Conservation (phyloP, 495 filamentous ascomycete species). For the Xylaria bambusicola region DNA sequence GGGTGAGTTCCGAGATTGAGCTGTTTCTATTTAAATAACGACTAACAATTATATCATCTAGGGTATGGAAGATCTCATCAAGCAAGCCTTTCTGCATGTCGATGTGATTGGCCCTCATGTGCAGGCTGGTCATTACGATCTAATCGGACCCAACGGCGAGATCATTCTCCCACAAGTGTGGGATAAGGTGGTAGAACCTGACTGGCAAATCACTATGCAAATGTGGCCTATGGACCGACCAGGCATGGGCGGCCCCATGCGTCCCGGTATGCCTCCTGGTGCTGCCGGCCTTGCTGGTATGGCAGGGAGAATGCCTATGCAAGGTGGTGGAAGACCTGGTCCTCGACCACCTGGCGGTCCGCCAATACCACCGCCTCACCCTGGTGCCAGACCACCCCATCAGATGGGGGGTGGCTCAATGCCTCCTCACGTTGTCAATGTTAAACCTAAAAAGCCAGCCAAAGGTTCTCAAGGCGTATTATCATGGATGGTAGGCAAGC, state of each 20-base stretch:
- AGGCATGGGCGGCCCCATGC: constrained; percentile 17
- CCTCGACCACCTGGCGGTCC: background rate
- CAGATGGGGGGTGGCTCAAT: background rate
- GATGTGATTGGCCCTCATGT: constrained; percentile 82
- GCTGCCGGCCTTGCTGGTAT: constrained; percentile 15
- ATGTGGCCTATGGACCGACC: constrained; percentile 83
- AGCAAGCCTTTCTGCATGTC: constrained; percentile 84
- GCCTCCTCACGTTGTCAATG: constrained; percentile 20
- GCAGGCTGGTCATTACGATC: constrained; percentile 80
- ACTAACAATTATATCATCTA: constrained; percentile 35
- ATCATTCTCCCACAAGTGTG: constrained; percentile 87
- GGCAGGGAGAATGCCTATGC: constrained; percentile 11
- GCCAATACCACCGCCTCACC: constrained; percentile 16
- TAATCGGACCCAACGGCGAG: constrained; percentile 79
- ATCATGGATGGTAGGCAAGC: constrained; percentile 40
- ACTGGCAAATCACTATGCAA: constrained; percentile 91
- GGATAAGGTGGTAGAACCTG: constrained; percentile 82
- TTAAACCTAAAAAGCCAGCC: constrained; percentile 29
- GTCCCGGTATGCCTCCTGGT: background rate
- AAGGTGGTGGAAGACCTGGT: constrained; percentile 6
- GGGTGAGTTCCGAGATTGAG: constrained; percentile 52
- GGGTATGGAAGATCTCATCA: constrained; percentile 86
- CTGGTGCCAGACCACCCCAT: constrained; percentile 2
- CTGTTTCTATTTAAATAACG: constrained; percentile 4
- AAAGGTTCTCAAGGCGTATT: constrained; percentile 32